Base-by-base conservation (phyloP, 139 green algal species). In the Zygnema circumcarinatum region DNA sequence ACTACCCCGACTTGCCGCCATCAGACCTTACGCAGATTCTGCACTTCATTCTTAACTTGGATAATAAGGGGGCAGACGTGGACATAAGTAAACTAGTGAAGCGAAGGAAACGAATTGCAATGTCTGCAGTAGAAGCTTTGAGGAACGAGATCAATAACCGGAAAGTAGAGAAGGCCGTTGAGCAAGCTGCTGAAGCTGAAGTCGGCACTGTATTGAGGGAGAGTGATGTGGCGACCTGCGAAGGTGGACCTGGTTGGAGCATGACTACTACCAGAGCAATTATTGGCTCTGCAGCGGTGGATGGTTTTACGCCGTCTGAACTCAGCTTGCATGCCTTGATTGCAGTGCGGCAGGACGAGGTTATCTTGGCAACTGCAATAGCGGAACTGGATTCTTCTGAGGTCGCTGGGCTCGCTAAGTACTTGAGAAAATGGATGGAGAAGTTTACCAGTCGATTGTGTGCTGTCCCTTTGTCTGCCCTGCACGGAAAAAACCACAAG, bases 351-450 rank as follows among this genome's bases (percentile, higher is more conserved):
- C 69, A 16, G 11, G 69, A 78, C 16, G 69, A 78, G 16, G 69
- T 16, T 78, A 3, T 78, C 3, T 41, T 78, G 16, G 36, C 16
- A 20, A 41, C 7, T 7, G 36, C 16, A 3, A 39, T 78, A 52
- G 11, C 11, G 16, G 35, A 41, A 3, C 16, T 78, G 69, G 16
- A 20, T 41, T 3, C 35, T 41, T 41, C 69, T 41, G 69, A 78
- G 16, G 69, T 78, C 16, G 7, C 16, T 11, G 69, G 3, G 69
- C 16, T 78, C 35, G 69, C 16, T 39, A 78, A 41, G 36, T 78
- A 78, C 16, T 41, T 78, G 3, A 52, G 69, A 11, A 78, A 78
- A 41, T 78, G 69, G 69, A 41, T 41, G 69, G 35, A 41, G 11
- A 39, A 52, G 35, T 78, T n/a, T 41, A 52, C 35, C 35, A 16